Conservation (phyloP, 441 rosid species). For the Metrosideros polymorpha region DNA sequence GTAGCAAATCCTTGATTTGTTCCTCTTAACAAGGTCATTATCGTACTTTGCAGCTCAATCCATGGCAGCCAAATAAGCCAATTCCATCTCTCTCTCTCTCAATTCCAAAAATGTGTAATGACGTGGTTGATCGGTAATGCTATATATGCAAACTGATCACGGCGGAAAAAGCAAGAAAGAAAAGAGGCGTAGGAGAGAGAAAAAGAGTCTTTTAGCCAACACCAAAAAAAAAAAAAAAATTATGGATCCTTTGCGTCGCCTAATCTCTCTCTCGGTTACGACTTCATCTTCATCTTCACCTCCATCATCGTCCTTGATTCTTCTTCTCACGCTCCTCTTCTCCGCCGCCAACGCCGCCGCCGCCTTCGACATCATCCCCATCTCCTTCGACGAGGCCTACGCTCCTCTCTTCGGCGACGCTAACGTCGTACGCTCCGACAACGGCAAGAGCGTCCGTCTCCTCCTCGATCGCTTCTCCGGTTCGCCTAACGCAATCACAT, state of each 20-base stretch:
- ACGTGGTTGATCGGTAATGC: neutral
- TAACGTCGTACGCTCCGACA: neutral
- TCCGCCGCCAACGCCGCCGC: neutral
- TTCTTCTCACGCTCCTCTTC: neutral
- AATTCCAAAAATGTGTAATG: neutral
- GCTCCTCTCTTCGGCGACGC: neutral
- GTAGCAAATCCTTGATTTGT: neutral
- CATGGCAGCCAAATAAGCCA: neutral
- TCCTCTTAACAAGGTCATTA: neutral
- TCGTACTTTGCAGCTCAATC: neutral
- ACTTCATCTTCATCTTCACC: neutral
- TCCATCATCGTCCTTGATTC: neutral
- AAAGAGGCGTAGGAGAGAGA: neutral
- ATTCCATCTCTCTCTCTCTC: neutral
- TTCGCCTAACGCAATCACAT: too few species aligned
- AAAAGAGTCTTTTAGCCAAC: neutral
- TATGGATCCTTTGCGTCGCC: neutral
- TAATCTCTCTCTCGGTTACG: neutral
- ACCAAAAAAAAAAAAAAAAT: neutral
- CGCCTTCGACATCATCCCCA: neutral
- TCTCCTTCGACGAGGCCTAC: neutral
- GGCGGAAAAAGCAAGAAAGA: neutral
- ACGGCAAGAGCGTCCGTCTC: neutral
- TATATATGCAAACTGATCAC: neutral
- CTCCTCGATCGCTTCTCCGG: neutral